Evolutionary conservation across 768 basidiomycete genomes (phyloP).

Genomic region (Leccinum disarticulatum): DNA sequence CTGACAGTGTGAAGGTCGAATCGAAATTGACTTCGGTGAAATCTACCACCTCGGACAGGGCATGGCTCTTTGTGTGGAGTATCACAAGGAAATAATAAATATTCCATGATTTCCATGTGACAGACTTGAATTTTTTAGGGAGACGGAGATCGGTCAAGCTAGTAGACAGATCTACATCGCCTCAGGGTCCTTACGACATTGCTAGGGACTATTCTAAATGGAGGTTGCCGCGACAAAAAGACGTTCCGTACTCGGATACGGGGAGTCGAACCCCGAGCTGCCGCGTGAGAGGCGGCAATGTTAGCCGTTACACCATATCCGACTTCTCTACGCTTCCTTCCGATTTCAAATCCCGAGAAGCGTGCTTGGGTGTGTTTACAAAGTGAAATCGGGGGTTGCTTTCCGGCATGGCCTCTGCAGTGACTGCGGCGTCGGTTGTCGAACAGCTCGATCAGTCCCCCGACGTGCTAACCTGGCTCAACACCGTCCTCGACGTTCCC

Average conservation of each 20-base stretch:
- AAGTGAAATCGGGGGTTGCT: not conserved
- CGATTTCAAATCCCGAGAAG: not conserved
- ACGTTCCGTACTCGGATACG: constrained; percentile 26
- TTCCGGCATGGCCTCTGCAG: constrained; percentile 24
- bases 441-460: constrained; percentile 59
- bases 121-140: too few relatives aligned
- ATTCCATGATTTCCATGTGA: not conserved
- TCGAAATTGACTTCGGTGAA: constrained; percentile 20
- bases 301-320: constrained; percentile 69
- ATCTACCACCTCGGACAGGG: not conserved
- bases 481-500: constrained; percentile 50
- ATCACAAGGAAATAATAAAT: constrained; percentile 13
- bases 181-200: too few relatives aligned
- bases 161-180: too few relatives aligned
- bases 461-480: constrained; percentile 71
- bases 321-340: constrained; percentile 12
- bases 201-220: too few relatives aligned
- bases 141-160: too few relatives aligned
- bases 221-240: too few relatives aligned
- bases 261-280: constrained; percentile 40
- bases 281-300: constrained; percentile 64
- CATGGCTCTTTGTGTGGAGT: constrained; percentile 21
- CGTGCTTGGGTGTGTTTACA: not conserved
- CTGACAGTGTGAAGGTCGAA: constrained; percentile 33
- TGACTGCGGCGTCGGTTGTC: constrained; percentile 42